Conservation (phyloP, 257 asterid species). For the Solanum clarkiae region DNA sequence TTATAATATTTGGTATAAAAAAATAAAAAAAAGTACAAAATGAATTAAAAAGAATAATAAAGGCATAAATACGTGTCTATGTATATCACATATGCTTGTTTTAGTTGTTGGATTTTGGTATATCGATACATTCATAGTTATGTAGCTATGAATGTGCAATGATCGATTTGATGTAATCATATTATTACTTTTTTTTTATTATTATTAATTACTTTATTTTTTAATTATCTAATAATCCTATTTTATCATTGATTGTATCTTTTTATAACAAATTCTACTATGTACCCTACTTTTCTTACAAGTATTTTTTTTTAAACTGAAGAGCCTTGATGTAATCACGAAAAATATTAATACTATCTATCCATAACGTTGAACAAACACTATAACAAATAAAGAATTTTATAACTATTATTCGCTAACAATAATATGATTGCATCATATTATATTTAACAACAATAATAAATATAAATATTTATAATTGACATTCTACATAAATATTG, state of each 20-base stretch:
- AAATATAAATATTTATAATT: no score
- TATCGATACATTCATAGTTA: no score
- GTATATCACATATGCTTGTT: neutral
- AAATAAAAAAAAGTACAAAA: neutral
- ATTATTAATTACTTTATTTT: no score
- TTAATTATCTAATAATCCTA: no score
- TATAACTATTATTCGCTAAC: no score
- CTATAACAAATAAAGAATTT: no score
- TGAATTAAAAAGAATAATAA: neutral
- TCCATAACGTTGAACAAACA: neutral
- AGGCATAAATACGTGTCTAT: neutral
- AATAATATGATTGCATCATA: no score
- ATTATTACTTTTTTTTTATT: no score
- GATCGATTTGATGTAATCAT: no score
- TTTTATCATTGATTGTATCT: neutral
- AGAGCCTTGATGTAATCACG: fast-evolving
- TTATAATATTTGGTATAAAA: neutral
- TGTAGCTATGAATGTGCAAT: no score
- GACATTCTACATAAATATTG: no score
- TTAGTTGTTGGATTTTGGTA: neutral
- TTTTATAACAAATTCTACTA: neutral
- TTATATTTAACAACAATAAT: no score
- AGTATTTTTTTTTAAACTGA: neutral
- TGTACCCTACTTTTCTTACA: neutral
- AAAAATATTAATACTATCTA: neutral